These are phyloP conservation scores for Gypsophila paniculata DNA, from an alignment of 179 eudicot genomes.

Conservation along the genomic window DNA sequence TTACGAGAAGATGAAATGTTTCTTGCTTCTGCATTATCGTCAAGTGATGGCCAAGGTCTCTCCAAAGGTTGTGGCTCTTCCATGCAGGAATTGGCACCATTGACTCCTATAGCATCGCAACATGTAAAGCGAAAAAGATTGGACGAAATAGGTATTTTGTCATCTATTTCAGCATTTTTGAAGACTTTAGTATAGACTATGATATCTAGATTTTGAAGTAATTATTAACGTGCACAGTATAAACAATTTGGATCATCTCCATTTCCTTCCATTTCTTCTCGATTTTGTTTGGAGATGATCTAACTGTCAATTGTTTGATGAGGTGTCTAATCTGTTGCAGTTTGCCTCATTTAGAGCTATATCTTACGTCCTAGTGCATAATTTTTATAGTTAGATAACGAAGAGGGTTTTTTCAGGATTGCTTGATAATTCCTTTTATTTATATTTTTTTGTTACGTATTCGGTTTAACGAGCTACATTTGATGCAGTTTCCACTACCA, in stretches of 20 bases:
- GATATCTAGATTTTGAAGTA: neutral
- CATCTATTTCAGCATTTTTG: too few relatives aligned
- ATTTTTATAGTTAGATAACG: neutral
- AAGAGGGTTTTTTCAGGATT: neutral
- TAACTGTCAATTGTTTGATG: too few relatives aligned
- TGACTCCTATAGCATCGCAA: conserved; percentile 3
- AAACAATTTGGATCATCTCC: neutral
- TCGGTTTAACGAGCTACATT: neutral
- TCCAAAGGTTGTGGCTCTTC: conserved; percentile 7
- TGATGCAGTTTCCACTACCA: neutral
- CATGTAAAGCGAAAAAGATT: conserved; percentile 23
- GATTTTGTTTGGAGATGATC: too few relatives aligned
- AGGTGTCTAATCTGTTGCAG: too few relatives aligned
- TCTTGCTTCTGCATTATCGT: conserved; percentile 23
- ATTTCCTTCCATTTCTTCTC: neutral
- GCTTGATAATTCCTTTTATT: too few relatives aligned
- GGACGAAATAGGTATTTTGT: neutral
- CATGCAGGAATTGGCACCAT: conserved; percentile 11
- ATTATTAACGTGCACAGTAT: neutral
- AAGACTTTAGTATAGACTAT: neutral
- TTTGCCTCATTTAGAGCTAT: too few relatives aligned
- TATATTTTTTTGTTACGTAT: neutral
- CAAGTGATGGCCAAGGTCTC: neutral
- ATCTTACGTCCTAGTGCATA: too few relatives aligned
- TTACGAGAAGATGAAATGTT: conserved; percentile 22